Evolutionary conservation across 2,329 filamentous ascomycete species (phyloP), one percentile per base, ranked within the genome.

Genomic region (Penicillium brasilianum): DNA sequence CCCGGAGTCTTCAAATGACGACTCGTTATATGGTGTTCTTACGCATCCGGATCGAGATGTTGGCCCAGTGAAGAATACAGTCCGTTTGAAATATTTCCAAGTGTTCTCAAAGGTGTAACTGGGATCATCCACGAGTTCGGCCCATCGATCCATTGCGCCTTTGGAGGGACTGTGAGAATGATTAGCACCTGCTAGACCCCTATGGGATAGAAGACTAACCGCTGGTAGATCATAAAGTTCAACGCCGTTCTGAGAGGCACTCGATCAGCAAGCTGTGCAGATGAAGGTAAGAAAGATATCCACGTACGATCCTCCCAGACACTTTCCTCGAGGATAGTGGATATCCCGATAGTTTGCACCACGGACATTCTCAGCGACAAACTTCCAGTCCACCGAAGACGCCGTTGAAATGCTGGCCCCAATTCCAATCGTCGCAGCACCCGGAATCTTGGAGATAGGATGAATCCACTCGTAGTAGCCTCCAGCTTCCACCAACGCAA

Each of bases 381-480:
- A 83, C 80, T 44, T 84, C 81, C 66, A 80, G 73, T 58, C 85
- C 81, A 54, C 82, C 73, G 76, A 85, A 81, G 71, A 86, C 18
- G 60, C 60, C 0, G 59, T 63, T 2, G 59, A 56, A 6, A 65
- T 53, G 54, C 64, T 59, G 4, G 69, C 63, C 13, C 72, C 71
- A 18, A 67, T 62, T 1, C 69, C 69, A 20, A 73, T 39, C 34
- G 56, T 63, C 8, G 58, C 68, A 16, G 68, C 62, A 0, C 62
- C 69, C 1, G 67, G 70, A n/a, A 88, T 82, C 37, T 83, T 84
- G 9, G 76, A 74, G 1, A 82, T 78, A 0, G 84, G 85, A 4
- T 84, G 87, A 4, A 77, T 82, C 66, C 86, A 84, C 49, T 83
- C 80, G 20, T 82, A 79, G 46, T 84, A 74, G 6, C 83, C 76